Percentiles rank a stretch among this genome's conserved stretches.
Conservation (phyloP, 106 monocot genomes). For the Phalaenopsis equestris region DNA sequence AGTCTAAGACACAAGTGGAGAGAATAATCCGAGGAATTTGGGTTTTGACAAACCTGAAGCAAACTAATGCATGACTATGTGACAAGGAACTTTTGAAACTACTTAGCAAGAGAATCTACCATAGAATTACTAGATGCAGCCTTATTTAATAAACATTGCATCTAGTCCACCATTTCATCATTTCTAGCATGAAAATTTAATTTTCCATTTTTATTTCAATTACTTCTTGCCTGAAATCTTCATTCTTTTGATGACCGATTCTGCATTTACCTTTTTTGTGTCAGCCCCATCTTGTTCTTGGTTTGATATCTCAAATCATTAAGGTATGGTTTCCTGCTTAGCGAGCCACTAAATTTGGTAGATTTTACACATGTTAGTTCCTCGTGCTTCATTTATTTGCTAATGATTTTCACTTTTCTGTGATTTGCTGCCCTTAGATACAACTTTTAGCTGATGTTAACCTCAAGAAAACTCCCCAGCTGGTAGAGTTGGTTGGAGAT, state of each 20-base stretch:
- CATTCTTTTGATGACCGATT: slow-evolving; percentile 12
- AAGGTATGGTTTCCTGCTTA: slow-evolving; percentile 18
- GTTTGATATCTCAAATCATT: slow-evolving; percentile 42
- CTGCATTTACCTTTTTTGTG: neutral
- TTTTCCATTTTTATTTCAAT: neutral
- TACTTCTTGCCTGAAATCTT: neutral
- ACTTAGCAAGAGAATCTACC: too few species aligned
- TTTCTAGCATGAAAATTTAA: neutral
- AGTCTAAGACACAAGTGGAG: too few species aligned
- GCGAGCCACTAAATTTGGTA: neutral
- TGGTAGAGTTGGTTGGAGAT: slow-evolving; percentile 36
- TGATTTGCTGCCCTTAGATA: slow-evolving; percentile 18
- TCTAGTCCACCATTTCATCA: neutral
- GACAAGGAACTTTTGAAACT: too few species aligned
- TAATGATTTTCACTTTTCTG: neutral
- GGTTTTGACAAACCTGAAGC: too few species aligned
- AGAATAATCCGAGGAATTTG: too few species aligned
- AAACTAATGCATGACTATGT: too few species aligned
- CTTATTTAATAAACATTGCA: neutral
- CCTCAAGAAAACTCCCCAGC: slow-evolving; percentile 36
- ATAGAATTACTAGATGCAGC: too few species aligned
- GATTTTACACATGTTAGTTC: neutral
- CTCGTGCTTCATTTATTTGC: neutral
- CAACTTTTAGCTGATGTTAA: slow-evolving; percentile 44
- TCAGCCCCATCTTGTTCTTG: slow-evolving; percentile 45